Evolutionary conservation across 2,329 filamentous ascomycete genomes (phyloP).

Genomic region (Pseudocercospora fijiensis): DNA sequence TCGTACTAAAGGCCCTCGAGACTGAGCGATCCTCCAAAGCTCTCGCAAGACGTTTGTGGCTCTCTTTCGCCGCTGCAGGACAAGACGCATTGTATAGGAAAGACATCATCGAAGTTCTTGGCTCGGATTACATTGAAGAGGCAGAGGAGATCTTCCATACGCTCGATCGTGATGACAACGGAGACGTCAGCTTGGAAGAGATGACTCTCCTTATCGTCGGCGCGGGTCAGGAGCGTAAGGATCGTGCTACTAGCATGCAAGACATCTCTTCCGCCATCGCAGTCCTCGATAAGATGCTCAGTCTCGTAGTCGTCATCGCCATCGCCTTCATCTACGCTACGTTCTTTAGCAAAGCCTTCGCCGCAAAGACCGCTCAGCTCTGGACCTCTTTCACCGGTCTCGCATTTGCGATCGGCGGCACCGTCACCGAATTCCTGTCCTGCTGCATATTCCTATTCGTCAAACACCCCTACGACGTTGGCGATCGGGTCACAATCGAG

Average conservation of each 20-base stretch:
- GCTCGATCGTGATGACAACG: conserved; percentile 36
- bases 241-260: conserved; percentile 33
- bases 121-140: conserved; percentile 24
- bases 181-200: conserved; percentile 38
- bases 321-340: conserved; percentile 38
- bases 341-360: conserved; percentile 35
- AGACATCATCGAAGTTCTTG: conserved; percentile 33
- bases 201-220: conserved; percentile 34
- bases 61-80: conserved; percentile 34
- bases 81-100: conserved; percentile 27
- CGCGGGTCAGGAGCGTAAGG: conserved; percentile 32
- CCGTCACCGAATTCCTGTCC: conserved; percentile 88
- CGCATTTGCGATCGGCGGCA: conserved; percentile 90
- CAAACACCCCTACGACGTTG: conserved; percentile 84
- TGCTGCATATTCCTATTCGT: conserved; percentile 97
- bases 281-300: conserved; percentile 36
- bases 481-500: conserved; percentile 38
- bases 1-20: conserved; percentile 34
- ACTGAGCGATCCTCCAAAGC: conserved; percentile 33
- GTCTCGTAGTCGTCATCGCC: conserved; percentile 33
- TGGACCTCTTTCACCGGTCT: conserved; percentile 48
- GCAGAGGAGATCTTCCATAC: conserved; percentile 35
- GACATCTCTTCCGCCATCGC: conserved; percentile 38
- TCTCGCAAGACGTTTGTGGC: conserved; percentile 37
- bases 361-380: conserved; percentile 27